Conservation (phyloP, 441 rosid genomes). For the Gossypium aridum region DNA sequence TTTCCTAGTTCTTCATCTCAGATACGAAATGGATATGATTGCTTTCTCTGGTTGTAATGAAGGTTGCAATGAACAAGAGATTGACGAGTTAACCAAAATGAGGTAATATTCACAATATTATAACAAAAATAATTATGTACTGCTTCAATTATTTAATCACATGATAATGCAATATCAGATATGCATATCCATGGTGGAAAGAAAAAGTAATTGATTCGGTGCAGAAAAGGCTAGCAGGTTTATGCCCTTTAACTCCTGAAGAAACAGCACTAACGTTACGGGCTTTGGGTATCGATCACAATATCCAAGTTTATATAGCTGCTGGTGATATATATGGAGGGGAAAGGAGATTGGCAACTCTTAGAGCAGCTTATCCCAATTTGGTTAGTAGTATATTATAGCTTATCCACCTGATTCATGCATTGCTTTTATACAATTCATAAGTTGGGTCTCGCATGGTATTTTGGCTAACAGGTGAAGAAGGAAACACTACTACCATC, state of each 20-base stretch:
- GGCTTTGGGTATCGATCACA: slow-evolving; percentile 25
- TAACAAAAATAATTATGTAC: too few species aligned
- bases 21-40: slow-evolving; percentile 43
- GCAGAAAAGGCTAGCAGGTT: slow-evolving; percentile 30
- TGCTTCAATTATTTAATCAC: neutral
- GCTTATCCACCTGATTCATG: neutral
- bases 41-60: slow-evolving; percentile 39
- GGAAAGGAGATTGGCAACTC: slow-evolving; percentile 24
- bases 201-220: slow-evolving; percentile 28
- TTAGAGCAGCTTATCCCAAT: slow-evolving; percentile 31
- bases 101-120: slow-evolving; percentile 16
- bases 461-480: slow-evolving; percentile 23
- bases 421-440: too few species aligned
- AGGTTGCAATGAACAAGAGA: slow-evolving; percentile 29
- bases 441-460: too few species aligned
- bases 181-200: slow-evolving; percentile 42
- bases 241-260: slow-evolving; percentile 36
- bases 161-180: slow-evolving; percentile 11
- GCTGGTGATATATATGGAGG: slow-evolving; percentile 36
- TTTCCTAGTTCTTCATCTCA: slow-evolving; percentile 38
- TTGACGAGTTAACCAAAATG: slow-evolving; percentile 32
- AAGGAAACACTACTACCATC: slow-evolving; percentile 31
- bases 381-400: slow-evolving; percentile 19
- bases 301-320: slow-evolving; percentile 31
- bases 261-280: slow-evolving; percentile 27